A percentile compares a stretch with the other conserved stretches of the same genome.
Evolutionary conservation across 164 flowering plant genomes (phyloP).

Genomic region (Platanus orientalis): DNA sequence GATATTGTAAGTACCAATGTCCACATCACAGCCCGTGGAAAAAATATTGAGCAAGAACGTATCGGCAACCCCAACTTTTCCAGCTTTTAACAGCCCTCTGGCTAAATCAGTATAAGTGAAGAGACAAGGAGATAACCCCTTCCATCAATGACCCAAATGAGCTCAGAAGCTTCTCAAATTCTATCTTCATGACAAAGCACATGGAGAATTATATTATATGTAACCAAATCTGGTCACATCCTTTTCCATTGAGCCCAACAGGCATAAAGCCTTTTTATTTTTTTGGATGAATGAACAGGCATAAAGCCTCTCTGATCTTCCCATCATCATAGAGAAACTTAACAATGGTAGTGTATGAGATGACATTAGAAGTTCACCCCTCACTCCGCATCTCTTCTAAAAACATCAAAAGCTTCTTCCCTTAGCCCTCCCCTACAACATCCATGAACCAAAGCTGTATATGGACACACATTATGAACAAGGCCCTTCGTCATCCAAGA

Average conservation of each 20-base stretch:
- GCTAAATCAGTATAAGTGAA: constrained; percentile 40
- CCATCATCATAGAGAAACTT: constrained; percentile 26
- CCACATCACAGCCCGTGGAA: constrained; percentile 21
- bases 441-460: constrained; percentile 51
- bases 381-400: constrained; percentile 38
- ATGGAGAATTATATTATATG: constrained; percentile 44
- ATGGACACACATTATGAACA: constrained; percentile 30
- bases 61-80: constrained; percentile 21
- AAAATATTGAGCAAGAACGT: constrained; percentile 22
- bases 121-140: constrained; percentile 37
- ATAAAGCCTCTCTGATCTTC: constrained; percentile 12
- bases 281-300: too few species aligned
- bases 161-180: constrained; percentile 25
- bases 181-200: constrained; percentile 29
- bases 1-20: constrained; percentile 34
- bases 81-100: constrained; percentile 43
- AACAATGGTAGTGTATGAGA: constrained; percentile 33
- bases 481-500: constrained; percentile 41
- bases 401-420: constrained; percentile 30
- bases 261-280: constrained; percentile 5
- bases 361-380: constrained; percentile 38
- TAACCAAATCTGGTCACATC: constrained; percentile 43
- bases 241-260: constrained; percentile 32
- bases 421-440: constrained; percentile 34
- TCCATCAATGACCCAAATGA: constrained; percentile 22